Evolutionary conservation across 2,329 filamentous ascomycete genomes (phyloP).

Genomic region (Talaromyces verruculosus): DNA sequence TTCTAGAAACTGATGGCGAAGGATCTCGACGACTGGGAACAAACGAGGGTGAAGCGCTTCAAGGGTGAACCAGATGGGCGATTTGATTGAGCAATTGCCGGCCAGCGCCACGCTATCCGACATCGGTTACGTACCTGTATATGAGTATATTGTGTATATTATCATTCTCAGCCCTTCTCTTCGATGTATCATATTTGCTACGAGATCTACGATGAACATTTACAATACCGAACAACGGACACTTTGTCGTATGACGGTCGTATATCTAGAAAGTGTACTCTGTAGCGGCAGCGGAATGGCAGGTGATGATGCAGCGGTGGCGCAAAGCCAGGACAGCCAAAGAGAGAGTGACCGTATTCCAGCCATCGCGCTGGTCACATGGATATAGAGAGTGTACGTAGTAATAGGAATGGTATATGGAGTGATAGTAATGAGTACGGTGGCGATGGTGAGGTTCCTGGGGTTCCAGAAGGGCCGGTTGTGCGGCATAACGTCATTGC

Average conservation of each 20-base stretch:
- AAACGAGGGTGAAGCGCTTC: conserved; percentile 86
- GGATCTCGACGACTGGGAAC: conserved; percentile 94
- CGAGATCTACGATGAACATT: conserved; percentile 6
- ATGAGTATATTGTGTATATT: not conserved
- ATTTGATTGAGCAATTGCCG: conserved; percentile 40
- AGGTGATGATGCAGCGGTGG: conserved; percentile 11
- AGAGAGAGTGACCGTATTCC: not conserved
- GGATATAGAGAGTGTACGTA: not conserved
- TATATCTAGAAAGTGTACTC: not conserved
- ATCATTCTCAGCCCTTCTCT: not conserved
- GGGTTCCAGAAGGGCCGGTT: conserved; percentile 9
- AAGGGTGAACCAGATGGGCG: conserved; percentile 87
- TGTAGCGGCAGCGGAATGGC: not conserved
- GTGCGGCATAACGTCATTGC: conserved; percentile 20
- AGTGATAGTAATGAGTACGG: not conserved
- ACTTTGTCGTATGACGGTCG: not conserved
- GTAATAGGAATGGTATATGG: not conserved
- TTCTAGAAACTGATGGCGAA: conserved; percentile 74
- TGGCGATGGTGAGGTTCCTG: not conserved
- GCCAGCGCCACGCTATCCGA: not conserved
- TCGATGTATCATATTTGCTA: conserved; percentile 9
- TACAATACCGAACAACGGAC: not conserved
- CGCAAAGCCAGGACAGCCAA: not conserved
- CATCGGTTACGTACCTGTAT: not conserved
- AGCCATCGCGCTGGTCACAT: conserved; percentile 1